Evolutionary conservation across 2,329 filamentous ascomycete genomes (phyloP).

Genomic region (Aspergillus sp.): DNA sequence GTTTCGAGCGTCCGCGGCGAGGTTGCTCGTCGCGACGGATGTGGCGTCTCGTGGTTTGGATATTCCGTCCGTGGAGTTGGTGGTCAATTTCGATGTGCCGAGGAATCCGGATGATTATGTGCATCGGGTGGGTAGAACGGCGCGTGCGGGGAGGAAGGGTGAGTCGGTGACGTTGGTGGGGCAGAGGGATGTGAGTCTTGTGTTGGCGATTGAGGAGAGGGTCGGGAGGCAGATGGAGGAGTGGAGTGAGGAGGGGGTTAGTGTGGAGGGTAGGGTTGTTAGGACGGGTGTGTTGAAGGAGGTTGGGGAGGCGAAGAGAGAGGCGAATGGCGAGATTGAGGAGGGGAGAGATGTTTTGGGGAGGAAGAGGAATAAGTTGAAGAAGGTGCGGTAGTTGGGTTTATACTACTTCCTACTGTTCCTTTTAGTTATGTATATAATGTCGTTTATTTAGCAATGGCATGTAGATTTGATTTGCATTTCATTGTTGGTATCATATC

Average conservation of each 20-base stretch:
- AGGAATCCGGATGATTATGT: constrained; percentile 98
- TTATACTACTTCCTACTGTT: too few species aligned
- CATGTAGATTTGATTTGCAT: too few species aligned
- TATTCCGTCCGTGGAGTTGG: constrained; percentile 86
- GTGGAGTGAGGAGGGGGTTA: constrained; percentile 89
- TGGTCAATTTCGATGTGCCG: constrained; percentile 94
- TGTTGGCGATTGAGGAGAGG: constrained; percentile 85
- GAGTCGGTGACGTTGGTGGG: constrained; percentile 86
- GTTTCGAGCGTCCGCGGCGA: constrained; percentile 85
- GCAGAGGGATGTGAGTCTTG: constrained; percentile 85
- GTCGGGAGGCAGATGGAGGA: constrained; percentile 77
- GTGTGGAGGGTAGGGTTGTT: constrained; percentile 85
- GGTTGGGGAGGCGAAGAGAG: constrained; percentile 93
- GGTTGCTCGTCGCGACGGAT: constrained; percentile 91
- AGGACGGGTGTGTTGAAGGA: constrained; percentile 77
- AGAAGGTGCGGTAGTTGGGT: constrained; percentile 45
- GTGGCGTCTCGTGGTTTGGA: constrained; percentile 93
- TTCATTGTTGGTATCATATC: too few species aligned
- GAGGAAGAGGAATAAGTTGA: constrained; percentile 62
- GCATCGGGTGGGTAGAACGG: constrained; percentile 92
- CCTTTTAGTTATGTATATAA: too few species aligned
- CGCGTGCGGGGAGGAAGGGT: constrained; percentile 82
- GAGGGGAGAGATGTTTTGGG: constrained; percentile 88
- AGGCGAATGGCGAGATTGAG: constrained; percentile 87
- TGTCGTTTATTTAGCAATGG: background rate